Conservation (phyloP, 805 yeast species). For the Priceomyces haplophilus region DNA sequence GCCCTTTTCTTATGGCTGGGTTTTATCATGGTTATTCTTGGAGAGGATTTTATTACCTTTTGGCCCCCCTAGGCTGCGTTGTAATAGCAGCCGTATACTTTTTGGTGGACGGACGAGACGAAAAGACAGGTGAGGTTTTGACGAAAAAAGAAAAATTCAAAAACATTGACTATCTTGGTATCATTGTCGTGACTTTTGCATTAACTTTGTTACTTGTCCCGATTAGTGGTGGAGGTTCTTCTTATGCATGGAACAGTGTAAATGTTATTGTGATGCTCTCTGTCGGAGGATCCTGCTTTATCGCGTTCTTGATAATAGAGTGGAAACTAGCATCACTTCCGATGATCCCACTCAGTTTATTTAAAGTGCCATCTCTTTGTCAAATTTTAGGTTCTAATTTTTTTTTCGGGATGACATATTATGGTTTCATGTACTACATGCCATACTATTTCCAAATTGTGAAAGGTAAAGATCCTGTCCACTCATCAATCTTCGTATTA, state of each 20-base stretch:
- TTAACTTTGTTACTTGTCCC: slow-evolving; percentile 53
- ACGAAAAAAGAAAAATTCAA: slow-evolving; percentile 35
- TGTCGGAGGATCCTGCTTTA: slow-evolving; percentile 26
- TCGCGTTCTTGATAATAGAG: slow-evolving; percentile 23
- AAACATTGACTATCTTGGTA: slow-evolving; percentile 54
- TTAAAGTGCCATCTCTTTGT: slow-evolving; percentile 19
- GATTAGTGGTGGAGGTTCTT: slow-evolving; percentile 58
- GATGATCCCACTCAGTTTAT: slow-evolving; percentile 29
- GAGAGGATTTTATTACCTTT: slow-evolving; percentile 52
- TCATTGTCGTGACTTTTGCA: slow-evolving; percentile 42
- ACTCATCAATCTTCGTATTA: slow-evolving; percentile 17
- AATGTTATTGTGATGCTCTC: slow-evolving; percentile 33
- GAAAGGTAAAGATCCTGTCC: slow-evolving; percentile 18
- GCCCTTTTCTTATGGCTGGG: slow-evolving; percentile 56
- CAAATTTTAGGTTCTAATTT: slow-evolving; percentile 21
- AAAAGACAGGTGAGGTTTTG: slow-evolving; percentile 21
- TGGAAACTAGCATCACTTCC: slow-evolving; percentile 28
- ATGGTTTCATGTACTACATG: slow-evolving; percentile 20
- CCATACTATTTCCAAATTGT: slow-evolving; percentile 24
- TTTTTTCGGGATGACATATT: slow-evolving; percentile 28
- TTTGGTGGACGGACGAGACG: slow-evolving; percentile 28
- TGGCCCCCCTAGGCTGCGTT: slow-evolving; percentile 40
- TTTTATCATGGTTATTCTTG: slow-evolving; percentile 45
- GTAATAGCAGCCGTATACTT: slow-evolving; percentile 26
- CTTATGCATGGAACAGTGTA: slow-evolving; percentile 52